phyloP scores from a whole-genome alignment of 345 rosid species.

The Mangifera indica region DNA sequence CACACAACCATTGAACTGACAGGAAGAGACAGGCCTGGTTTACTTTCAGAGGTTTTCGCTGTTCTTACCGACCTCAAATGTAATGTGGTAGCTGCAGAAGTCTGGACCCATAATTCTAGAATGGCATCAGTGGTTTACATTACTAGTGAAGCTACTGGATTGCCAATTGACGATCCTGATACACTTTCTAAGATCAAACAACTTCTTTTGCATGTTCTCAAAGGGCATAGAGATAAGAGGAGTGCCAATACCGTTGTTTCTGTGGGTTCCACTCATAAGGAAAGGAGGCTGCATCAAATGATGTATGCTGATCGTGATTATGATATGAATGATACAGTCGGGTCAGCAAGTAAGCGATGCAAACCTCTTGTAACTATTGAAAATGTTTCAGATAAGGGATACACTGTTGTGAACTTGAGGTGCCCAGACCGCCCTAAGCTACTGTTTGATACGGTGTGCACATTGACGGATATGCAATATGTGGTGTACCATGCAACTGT shows the following conservation, averaged over 20 bases:
- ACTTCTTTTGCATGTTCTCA: conserved; percentile 65
- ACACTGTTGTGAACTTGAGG: conserved; percentile 67
- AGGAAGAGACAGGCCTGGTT: conserved; percentile 75
- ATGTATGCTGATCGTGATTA: conserved; percentile 87
- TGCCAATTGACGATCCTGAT: conserved; percentile 50
- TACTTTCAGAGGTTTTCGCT: conserved; percentile 80
- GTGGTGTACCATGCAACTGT: conserved; percentile 72
- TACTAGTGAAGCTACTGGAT: conserved; percentile 52
- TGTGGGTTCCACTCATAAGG: conserved; percentile 65
- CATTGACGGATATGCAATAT: conserved; percentile 80
- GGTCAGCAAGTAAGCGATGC: conserved; percentile 38
- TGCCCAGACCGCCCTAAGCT: conserved; percentile 75
- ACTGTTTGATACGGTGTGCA: conserved; percentile 74
- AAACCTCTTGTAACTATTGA: conserved; percentile 62
- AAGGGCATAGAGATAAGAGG: conserved; percentile 58
- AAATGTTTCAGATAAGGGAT: conserved; percentile 59
- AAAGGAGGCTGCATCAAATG: conserved; percentile 78
- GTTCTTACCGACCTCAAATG: conserved; percentile 71
- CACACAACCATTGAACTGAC: conserved; percentile 73
- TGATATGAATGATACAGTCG: conserved; percentile 38
- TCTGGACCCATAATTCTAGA: conserved; percentile 87
- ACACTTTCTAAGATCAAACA: conserved; percentile 57
- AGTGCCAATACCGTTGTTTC: conserved; percentile 70
- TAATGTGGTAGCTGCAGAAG: conserved; percentile 73
- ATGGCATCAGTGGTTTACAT: conserved; percentile 80